phyloP scores from a whole-genome alignment of 1,139 yeast genomes.

The Sugiyamaella paludigena region DNA sequence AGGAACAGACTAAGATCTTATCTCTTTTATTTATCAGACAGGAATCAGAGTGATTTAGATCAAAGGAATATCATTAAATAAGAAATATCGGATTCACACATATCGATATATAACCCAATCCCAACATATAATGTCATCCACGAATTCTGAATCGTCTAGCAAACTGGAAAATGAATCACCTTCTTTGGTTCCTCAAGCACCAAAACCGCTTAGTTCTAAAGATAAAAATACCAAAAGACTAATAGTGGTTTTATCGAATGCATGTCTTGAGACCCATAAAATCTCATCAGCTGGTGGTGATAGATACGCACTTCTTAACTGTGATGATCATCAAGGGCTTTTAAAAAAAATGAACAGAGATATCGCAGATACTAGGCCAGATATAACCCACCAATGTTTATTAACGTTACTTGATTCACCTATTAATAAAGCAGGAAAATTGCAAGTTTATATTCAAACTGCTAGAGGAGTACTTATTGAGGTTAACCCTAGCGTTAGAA shows the following conservation, averaged over 20 bases:
- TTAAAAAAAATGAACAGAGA: slow-evolving; percentile 95
- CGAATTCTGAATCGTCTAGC: neutral
- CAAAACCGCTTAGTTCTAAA: slow-evolving; percentile 72
- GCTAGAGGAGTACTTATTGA: slow-evolving; percentile 76
- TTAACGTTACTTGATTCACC: slow-evolving; percentile 93
- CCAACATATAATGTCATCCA: slow-evolving; percentile 3
- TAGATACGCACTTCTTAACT: slow-evolving; percentile 85
- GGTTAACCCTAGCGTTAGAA: slow-evolving; percentile 93
- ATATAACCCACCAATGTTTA: slow-evolving; percentile 88
- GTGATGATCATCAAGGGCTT: slow-evolving; percentile 97
- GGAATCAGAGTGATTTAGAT: too few relatives aligned
- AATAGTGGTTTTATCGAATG: slow-evolving; percentile 89
- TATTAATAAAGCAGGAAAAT: slow-evolving; percentile 66
- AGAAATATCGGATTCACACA: too few relatives aligned
- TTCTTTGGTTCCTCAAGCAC: slow-evolving; percentile 73
- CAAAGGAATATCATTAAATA: too few relatives aligned
- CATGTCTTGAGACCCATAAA: slow-evolving; percentile 92
- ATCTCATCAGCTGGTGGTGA: slow-evolving; percentile 84
- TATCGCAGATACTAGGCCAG: slow-evolving; percentile 97
- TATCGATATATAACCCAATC: too few relatives aligned
- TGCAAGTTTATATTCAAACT: neutral
- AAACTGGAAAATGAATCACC: slow-evolving; percentile 10
- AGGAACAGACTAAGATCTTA: too few relatives aligned
- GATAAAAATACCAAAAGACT: slow-evolving; percentile 82
- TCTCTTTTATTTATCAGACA: too few relatives aligned